These are phyloP conservation scores for Xylaria cubensis DNA, from an alignment of 495 filamentous ascomycete species.

Conservation along the genomic window DNA sequence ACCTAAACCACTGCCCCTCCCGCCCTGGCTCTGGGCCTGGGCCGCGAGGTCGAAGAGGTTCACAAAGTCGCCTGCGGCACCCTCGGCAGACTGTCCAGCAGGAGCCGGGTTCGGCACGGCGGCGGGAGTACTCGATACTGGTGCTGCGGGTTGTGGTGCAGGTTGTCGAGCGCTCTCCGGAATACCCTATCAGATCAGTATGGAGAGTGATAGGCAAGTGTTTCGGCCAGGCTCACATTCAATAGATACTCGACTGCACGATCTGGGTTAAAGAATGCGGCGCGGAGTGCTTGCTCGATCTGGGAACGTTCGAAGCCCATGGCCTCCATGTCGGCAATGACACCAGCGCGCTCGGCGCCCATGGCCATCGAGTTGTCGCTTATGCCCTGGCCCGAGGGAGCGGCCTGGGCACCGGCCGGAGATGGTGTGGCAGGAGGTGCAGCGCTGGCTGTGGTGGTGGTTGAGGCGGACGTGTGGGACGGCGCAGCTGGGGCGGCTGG, in stretches of 20 bases:
- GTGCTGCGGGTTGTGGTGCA: conserved; percentile 40
- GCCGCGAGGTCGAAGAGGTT: conserved; percentile 97
- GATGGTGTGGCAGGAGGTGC: conserved; percentile 76
- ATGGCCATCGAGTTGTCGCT: conserved; percentile 81
- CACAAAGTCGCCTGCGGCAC: conserved; percentile 69
- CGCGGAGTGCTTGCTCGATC: conserved; percentile 92
- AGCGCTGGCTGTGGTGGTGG: conserved; percentile 55
- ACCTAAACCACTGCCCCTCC: conserved; percentile 46
- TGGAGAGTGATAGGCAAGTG: not conserved
- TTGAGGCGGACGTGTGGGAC: conserved; percentile 51
- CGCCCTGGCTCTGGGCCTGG: conserved; percentile 64
- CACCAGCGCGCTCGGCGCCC: conserved; percentile 78
- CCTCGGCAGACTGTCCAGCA: conserved; percentile 49
- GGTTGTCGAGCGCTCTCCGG: conserved; percentile 78
- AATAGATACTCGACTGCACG: conserved; percentile 96
- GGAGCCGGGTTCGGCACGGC: conserved; percentile 41
- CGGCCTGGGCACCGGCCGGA: conserved; percentile 54
- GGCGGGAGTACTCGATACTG: conserved; percentile 31
- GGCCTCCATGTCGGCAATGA: conserved; percentile 93
- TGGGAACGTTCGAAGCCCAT: conserved; percentile 92
- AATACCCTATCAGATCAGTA: conserved; percentile 70
- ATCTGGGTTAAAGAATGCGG: conserved; percentile 95
- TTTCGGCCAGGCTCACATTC: conserved; percentile 63
- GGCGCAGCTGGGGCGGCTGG: conserved; percentile 66
- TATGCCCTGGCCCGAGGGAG: conserved; percentile 45